A percentile compares a stretch with the other conserved stretches of the same genome.
phyloP scores from a whole-genome alignment of 164 flowering plant genomes.

The Macadamia integrifolia region DNA sequence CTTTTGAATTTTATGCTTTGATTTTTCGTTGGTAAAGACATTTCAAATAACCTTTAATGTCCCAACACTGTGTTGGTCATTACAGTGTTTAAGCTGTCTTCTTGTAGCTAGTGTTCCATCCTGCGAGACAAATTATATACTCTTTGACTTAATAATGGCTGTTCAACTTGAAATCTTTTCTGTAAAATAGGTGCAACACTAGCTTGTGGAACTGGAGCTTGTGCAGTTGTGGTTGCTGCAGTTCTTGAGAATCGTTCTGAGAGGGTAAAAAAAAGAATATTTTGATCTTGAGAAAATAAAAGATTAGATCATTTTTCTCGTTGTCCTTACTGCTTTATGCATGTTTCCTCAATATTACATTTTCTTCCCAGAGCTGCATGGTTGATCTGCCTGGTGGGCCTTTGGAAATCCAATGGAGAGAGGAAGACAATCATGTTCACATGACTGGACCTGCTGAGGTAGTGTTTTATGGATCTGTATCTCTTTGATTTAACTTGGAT shows the following conservation, averaged over 20 bases:
- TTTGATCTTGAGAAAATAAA: background rate
- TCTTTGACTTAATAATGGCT: background rate
- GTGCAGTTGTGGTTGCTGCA: constrained; percentile 94
- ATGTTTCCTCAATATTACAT: background rate
- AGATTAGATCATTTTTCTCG: background rate
- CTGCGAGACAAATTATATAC: too few relatives aligned
- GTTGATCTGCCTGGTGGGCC: constrained; percentile 97
- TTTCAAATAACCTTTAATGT: too few relatives aligned
- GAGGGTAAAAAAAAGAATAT: constrained; percentile 49
- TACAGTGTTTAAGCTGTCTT: too few relatives aligned
- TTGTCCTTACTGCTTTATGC: background rate
- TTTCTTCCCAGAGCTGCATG: constrained; percentile 53
- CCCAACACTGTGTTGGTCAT: too few relatives aligned
- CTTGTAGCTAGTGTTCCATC: too few relatives aligned
- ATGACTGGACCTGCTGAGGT: constrained; percentile 96
- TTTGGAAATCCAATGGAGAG: constrained; percentile 90
- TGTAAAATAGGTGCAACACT: constrained; percentile 73
- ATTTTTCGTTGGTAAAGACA: background rate
- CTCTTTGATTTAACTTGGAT: constrained; percentile 26
- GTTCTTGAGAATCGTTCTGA: constrained; percentile 87
- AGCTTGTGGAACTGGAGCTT: constrained; percentile 99
- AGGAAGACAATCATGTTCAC: constrained; percentile 82
- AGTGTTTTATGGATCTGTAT: constrained; percentile 77
- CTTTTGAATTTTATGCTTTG: background rate
- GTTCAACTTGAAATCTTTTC: background rate